These are phyloP conservation scores for Apiosordaria backusii DNA, from an alignment of 495 filamentous ascomycete species.

Conservation along the genomic window DNA sequence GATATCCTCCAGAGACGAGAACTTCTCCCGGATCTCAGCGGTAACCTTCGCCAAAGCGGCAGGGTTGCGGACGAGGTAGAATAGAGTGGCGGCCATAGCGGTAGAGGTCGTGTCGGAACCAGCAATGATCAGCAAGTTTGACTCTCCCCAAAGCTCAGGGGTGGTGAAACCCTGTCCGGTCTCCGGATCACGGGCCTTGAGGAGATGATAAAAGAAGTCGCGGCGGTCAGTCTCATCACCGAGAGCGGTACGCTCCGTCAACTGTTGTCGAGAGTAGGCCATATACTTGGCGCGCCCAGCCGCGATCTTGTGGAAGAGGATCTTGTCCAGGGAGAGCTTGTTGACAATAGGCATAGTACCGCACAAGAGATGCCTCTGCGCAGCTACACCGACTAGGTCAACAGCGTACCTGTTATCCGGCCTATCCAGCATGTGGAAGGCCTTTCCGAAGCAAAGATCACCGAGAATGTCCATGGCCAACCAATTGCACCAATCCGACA, in stretches of 20 bases:
- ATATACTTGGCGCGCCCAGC: conserved; percentile 52
- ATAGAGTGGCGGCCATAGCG: conserved; percentile 60
- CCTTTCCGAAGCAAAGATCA: conserved; percentile 65
- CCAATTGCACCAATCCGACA: conserved; percentile 63
- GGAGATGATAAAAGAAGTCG: conserved; percentile 61
- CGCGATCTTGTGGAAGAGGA: conserved; percentile 56
- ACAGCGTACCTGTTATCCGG: conserved; percentile 57
- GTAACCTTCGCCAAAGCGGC: conserved; percentile 46
- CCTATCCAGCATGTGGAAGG: conserved; percentile 66
- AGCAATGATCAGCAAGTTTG: conserved; percentile 62
- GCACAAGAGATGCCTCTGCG: conserved; percentile 55
- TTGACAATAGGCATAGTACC: conserved; percentile 55
- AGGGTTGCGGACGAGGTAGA: conserved; percentile 62
- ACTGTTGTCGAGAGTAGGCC: conserved; percentile 53
- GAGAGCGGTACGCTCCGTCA: conserved; percentile 52
- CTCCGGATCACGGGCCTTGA: conserved; percentile 57
- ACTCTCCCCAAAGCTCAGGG: conserved; percentile 67
- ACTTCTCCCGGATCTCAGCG: conserved; percentile 48
- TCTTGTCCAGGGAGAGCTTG: conserved; percentile 53
- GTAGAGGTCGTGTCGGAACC: conserved; percentile 63
- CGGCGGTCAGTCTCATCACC: conserved; percentile 58
- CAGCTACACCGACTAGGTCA: conserved; percentile 53
- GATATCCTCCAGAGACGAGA: conserved; percentile 52
- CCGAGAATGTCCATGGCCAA: conserved; percentile 72
- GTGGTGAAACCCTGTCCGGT: conserved; percentile 62